Conservation (phyloP, 495 filamentous ascomycete species). For the Oleoguttula mirabilis region DNA sequence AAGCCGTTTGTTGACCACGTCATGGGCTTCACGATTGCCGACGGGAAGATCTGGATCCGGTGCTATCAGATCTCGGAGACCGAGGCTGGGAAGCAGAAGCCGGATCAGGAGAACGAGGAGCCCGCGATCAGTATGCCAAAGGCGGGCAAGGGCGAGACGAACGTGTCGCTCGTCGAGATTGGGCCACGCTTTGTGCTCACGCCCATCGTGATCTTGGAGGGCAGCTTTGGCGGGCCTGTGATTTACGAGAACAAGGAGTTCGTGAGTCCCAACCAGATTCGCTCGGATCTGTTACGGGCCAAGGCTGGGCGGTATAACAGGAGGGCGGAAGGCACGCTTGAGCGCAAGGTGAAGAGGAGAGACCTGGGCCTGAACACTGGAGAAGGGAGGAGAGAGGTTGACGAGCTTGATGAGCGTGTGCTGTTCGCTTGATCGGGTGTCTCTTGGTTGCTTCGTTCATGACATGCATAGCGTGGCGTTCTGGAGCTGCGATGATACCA, state of each 20-base stretch:
- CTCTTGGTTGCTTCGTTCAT: not conserved
- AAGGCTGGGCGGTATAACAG: constrained; percentile 65
- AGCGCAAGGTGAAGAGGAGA: constrained; percentile 59
- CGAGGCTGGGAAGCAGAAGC: constrained; percentile 38
- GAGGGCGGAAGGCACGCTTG: constrained; percentile 58
- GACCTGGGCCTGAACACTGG: constrained; percentile 60
- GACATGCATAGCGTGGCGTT: not conserved
- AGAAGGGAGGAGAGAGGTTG: constrained; percentile 46
- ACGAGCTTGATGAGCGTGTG: constrained; percentile 65
- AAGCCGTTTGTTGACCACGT: constrained; percentile 97
- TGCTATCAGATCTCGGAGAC: constrained; percentile 88
- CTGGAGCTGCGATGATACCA: no score
- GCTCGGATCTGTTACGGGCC: constrained; percentile 59
- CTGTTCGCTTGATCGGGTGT: constrained; percentile 54
- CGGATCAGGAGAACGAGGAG: constrained; percentile 23
- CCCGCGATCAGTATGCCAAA: constrained; percentile 22
- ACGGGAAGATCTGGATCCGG: constrained; percentile 93
- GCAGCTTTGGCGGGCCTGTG: constrained; percentile 87
- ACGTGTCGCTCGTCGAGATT: constrained; percentile 80
- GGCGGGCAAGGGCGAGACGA: constrained; percentile 41
- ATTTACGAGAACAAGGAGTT: constrained; percentile 99
- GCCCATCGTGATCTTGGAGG: constrained; percentile 90
- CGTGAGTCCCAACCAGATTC: constrained; percentile 87
- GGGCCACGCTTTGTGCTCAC: constrained; percentile 91
- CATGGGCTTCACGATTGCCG: constrained; percentile 80